A percentile compares a stretch with the other conserved stretches of the same genome.
Evolutionary conservation across 805 yeast genomes (phyloP).

Genomic region (Metschnikowia similis): DNA sequence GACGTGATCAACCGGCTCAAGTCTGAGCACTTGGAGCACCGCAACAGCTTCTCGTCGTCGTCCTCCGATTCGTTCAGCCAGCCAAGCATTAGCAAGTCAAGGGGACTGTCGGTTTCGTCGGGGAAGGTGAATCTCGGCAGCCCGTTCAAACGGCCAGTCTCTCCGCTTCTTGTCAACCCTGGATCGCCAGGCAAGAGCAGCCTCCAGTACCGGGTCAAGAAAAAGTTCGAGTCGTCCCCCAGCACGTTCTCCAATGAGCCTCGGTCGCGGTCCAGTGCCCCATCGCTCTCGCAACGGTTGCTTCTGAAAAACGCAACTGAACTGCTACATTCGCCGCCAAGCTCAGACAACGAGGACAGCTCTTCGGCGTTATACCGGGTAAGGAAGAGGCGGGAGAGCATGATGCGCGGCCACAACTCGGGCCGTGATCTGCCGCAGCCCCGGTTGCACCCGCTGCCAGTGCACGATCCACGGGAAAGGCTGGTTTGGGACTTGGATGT

Average conservation of each 20-base stretch:
- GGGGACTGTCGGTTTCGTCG: constrained; percentile 31
- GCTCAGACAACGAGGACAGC: constrained; percentile 65
- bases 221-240: constrained; percentile 5
- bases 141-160: constrained; percentile 45
- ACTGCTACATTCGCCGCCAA: constrained; percentile 44
- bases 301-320: constrained; percentile 18
- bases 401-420: constrained; percentile 26
- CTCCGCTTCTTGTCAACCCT: constrained; percentile 33
- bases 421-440: constrained; percentile 12
- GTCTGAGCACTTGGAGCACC: constrained; percentile 71
- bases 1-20: constrained; percentile 86
- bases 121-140: constrained; percentile 22
- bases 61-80: constrained; percentile 42
- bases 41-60: constrained; percentile 45
- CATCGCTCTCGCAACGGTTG: constrained; percentile 26
- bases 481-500: constrained; percentile 50
- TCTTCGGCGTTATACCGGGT: constrained; percentile 49
- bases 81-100: constrained; percentile 22
- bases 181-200: constrained; percentile 26
- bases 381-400: constrained; percentile 51
- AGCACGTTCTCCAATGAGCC: constrained; percentile 3
- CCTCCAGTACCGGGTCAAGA: constrained; percentile 3
- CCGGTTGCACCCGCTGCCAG: constrained; percentile 6
- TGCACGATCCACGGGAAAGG: background rate
- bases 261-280: constrained; percentile 13